These are phyloP conservation scores for Paramecium sexaurelia DNA, from an alignment of 73 alveolate species.

Conservation along the genomic window DNA sequence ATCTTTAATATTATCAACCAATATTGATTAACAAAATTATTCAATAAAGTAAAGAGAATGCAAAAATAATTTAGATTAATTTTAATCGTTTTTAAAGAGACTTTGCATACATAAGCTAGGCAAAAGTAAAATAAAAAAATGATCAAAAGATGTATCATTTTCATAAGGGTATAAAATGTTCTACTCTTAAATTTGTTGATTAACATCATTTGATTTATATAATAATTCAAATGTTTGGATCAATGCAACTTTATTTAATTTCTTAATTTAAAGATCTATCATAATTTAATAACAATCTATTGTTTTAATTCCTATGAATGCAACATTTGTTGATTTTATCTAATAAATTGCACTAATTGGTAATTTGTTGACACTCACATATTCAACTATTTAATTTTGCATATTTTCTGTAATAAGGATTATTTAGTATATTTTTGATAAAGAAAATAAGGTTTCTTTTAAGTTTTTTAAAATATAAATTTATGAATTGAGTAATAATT, in stretches of 20 bases:
- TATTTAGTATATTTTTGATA: background rate
- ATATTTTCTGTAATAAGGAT: background rate
- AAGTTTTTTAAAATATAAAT: background rate
- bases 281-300: background rate
- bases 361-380: background rate
- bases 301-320: background rate
- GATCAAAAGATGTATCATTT: background rate
- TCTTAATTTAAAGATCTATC: background rate
- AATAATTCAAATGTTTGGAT: background rate
- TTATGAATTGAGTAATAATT: background rate
- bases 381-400: background rate
- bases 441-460: background rate
- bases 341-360: background rate
- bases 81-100: background rate
- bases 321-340: background rate
- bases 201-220: background rate
- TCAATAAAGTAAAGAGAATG: conserved; percentile 10
- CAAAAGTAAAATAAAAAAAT: background rate
- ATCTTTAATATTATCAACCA: background rate
- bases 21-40: background rate
- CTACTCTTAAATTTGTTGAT: background rate
- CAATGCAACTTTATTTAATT: background rate
- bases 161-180: background rate
- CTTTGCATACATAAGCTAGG: background rate
- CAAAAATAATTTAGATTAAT: background rate